phyloP scores from a whole-genome alignment of 805 yeast genomes.

The Metschnikowia colocasiae region DNA sequence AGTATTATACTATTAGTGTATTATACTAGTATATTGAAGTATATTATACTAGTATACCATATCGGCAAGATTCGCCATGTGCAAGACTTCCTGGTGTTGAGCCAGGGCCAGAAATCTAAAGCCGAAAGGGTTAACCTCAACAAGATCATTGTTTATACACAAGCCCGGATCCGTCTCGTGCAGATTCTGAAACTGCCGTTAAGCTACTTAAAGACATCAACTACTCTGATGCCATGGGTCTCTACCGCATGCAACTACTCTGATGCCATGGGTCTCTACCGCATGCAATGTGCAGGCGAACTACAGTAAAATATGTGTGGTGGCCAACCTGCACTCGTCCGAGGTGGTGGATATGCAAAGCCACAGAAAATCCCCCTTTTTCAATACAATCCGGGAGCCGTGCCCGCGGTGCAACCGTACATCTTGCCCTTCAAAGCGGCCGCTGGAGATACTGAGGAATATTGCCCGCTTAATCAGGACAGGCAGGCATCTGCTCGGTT shows the following conservation, averaged over 20 bases:
- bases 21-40: no score
- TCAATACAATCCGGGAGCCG: conserved; percentile 22
- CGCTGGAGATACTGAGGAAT: conserved; percentile 22
- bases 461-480: no score
- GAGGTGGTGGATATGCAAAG: conserved; percentile 35
- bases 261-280: conserved; percentile 29
- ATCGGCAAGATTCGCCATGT: conserved; percentile 37
- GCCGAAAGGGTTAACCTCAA: conserved; percentile 16
- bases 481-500: no score
- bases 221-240: conserved; percentile 26
- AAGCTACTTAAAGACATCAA: conserved; percentile 33
- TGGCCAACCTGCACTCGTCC: conserved; percentile 32
- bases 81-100: conserved; percentile 28
- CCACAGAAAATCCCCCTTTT: conserved; percentile 33
- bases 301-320: conserved; percentile 29
- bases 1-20: no score
- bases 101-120: conserved; percentile 12
- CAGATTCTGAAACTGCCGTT: conserved; percentile 26
- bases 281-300: conserved; percentile 25
- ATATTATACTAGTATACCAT: no score
- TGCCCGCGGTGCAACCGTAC: conserved; percentile 6
- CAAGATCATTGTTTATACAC: conserved; percentile 30
- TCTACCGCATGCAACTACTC: no score
- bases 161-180: conserved; percentile 29
- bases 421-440: conserved; percentile 13